A percentile compares a stretch with the other conserved stretches of the same genome.
Evolutionary conservation across 441 rosid genomes (phyloP).

Genomic region (Hypseocharis bilobata): DNA sequence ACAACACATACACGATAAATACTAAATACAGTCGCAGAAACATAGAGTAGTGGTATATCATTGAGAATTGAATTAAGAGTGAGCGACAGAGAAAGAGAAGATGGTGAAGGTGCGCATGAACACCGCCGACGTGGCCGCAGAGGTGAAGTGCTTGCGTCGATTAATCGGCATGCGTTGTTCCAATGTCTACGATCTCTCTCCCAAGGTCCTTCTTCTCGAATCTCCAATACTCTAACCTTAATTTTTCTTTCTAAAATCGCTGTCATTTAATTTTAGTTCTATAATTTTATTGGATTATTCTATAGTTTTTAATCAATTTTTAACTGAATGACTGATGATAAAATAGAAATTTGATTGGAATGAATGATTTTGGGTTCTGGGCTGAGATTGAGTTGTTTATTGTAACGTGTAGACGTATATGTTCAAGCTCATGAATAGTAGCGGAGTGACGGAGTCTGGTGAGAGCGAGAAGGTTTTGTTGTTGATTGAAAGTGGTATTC

Average conservation of each 20-base stretch:
- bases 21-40: too few relatives aligned
- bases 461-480: constrained; percentile 88
- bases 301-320: too few relatives aligned
- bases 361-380: too few relatives aligned
- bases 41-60: too few relatives aligned
- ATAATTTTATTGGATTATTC: too few relatives aligned
- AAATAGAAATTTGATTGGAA: too few relatives aligned
- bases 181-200: constrained; percentile 88
- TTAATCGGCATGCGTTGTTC: constrained; percentile 95
- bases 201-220: constrained; percentile 53
- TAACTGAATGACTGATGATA: too few relatives aligned
- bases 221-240: neutral
- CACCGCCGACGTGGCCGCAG: constrained; percentile 98
- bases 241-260: neutral
- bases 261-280: neutral
- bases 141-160: constrained; percentile 76
- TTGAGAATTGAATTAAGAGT: neutral
- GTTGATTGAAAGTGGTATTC: constrained; percentile 90
- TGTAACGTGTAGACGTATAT: constrained; percentile 67
- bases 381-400: neutral
- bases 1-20: too few relatives aligned
- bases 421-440: constrained; percentile 93
- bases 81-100: neutral
- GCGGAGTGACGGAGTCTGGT: constrained; percentile 86
- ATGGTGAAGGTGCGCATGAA: constrained; percentile 92